A percentile compares a stretch with the other conserved stretches of the same genome.
These are phyloP conservation scores for Trichoderma pleuroti DNA, from an alignment of 2,329 filamentous ascomycete genomes.

Conservation along the genomic window DNA sequence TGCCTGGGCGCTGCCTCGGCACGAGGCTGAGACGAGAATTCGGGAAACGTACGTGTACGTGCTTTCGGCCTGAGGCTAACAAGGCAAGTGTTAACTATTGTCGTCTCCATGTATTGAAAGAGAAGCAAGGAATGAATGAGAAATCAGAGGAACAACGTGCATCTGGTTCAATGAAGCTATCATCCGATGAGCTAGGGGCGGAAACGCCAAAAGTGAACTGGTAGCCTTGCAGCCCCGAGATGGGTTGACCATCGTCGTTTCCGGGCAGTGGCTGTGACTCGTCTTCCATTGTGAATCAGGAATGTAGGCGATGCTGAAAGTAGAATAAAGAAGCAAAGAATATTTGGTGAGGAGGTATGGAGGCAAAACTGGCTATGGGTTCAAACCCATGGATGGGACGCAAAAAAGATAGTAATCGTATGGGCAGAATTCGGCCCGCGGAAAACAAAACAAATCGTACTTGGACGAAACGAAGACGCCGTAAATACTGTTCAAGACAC, in stretches of 20 bases:
- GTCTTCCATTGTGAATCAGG: neutral
- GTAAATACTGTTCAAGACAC: neutral
- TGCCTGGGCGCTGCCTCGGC: neutral
- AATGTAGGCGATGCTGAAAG: neutral
- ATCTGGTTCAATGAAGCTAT: slow-evolving; percentile 34
- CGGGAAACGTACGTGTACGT: neutral
- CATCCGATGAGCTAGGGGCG: slow-evolving; percentile 26
- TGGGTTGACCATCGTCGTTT: neutral
- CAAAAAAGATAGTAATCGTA: neutral
- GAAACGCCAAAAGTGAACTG: slow-evolving; percentile 35
- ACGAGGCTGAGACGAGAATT: neutral
- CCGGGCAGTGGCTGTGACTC: neutral
- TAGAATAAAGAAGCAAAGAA: neutral
- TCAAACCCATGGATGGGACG: neutral
- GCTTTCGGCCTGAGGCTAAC: slow-evolving; percentile 4
- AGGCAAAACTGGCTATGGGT: neutral
- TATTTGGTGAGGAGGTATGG: neutral
- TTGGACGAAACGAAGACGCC: neutral
- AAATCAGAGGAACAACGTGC: slow-evolving; percentile 24
- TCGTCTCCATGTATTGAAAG: neutral
- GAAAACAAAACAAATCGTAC: neutral
- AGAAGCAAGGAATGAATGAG: neutral
- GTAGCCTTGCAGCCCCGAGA: slow-evolving; percentile 19
- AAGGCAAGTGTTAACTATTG: neutral
- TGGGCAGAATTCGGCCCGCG: neutral